Base-by-base conservation (phyloP, 2,329 filamentous ascomycete genomes). In the Catunica adiposa region DNA sequence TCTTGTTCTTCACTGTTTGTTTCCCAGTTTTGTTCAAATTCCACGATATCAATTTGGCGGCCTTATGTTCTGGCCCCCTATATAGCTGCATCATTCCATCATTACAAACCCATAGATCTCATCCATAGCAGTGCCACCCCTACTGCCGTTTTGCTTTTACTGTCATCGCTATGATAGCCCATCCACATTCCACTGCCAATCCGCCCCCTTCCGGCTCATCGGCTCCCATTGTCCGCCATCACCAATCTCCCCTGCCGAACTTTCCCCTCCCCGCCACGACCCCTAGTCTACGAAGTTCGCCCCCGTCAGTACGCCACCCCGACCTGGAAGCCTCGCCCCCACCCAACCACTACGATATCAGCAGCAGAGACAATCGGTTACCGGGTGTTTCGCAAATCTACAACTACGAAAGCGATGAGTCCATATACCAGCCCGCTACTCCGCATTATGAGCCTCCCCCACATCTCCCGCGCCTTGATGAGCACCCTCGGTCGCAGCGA, bases 341-440 rank as follows among this genome's bases (percentile, higher is more conserved):
- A 2, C n/a, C 22, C 17, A 48, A 48, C 44, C 22, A 48, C 44
- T 25, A 14, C 23, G 44, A 48, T 20, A 5, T 34, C 29, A 34
- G 29, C 29, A 11, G 29, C 29, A 34, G 29, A 11, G 29, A 34
- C 29, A 34, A 17, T n/a, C 44, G 44, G 15, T 29, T 58, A 20
- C 56, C 56, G 9, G 54, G 56, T 22, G 25, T 58, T 17, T 52
- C 54, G 6, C 46, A 58, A 23, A 31, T 58, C 9, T 58, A 52
- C 29, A 47, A 58, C 25, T 34, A 11, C 22, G 48, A 51, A 38
- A 52, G 54, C 15, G 54, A 51, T 14, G 56, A 57, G 14, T 47
- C 56, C 8, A 54, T 54, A 38, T 40, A 51, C 26, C 14, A 22
- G 15, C 37, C 38, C 6, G 31, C 56, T 7, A 40, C 23, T 6